phyloP scores from a whole-genome alignment of 345 rosid genomes.

The Boechera divaricarpa region DNA sequence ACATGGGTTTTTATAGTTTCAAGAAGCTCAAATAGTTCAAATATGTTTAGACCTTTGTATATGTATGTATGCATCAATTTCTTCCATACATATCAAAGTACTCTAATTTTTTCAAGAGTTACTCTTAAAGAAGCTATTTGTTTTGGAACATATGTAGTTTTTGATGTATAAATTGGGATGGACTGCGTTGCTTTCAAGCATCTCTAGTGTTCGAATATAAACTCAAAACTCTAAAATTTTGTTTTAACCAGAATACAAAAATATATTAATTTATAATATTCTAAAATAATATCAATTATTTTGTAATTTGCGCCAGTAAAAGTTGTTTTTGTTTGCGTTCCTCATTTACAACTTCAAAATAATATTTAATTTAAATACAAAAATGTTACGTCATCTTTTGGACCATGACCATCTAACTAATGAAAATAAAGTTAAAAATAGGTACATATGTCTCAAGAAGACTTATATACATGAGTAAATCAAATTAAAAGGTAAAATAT shows the following conservation, averaged over 20 bases:
- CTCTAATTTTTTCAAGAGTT: not conserved
- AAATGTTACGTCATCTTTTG: not conserved
- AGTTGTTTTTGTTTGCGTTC: not conserved
- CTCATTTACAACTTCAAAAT: not conserved
- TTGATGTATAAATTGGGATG: not conserved
- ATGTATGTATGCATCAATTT: not conserved
- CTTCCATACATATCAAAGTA: constrained; percentile 2
- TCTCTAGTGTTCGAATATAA: not conserved
- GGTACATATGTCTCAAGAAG: not conserved
- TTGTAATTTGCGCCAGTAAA: not conserved
- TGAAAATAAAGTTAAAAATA: not conserved
- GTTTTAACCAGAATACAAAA: not conserved
- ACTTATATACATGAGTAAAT: not conserved
- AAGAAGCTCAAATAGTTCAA: not conserved
- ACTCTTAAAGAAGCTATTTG: not conserved
- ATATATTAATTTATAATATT: not conserved
- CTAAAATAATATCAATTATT: not conserved
- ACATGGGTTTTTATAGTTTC: constrained; percentile 1
- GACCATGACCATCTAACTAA: not conserved
- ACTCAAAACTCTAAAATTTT: not conserved
- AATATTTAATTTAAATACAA: not conserved
- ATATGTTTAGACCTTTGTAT: not conserved
- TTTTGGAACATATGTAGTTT: not conserved
- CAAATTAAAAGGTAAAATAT: constrained; percentile 3
- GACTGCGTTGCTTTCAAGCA: constrained; percentile 11